phyloP scores from a whole-genome alignment of 176 grass and related monocot species.

The Luzula sylvatica region DNA sequence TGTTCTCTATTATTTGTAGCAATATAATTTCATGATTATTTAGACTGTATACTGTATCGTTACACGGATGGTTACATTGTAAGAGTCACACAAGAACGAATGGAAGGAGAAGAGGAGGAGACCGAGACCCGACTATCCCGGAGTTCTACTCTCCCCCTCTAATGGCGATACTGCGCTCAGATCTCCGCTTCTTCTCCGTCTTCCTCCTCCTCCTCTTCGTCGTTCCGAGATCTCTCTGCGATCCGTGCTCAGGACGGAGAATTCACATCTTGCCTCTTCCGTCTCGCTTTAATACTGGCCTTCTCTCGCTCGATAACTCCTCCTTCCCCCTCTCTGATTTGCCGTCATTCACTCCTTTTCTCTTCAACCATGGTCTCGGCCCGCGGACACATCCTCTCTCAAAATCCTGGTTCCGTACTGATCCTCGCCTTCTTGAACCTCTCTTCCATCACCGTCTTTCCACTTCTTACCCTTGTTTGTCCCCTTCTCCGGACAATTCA shows the following conservation, averaged over 20 bases:
- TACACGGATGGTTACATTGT: constrained; percentile 6
- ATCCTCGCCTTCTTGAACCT: constrained; percentile 43
- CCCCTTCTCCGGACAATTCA: constrained; percentile 16
- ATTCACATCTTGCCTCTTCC: constrained; percentile 48
- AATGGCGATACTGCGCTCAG: constrained; percentile 14
- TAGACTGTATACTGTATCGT: background rate
- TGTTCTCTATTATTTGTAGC: background rate
- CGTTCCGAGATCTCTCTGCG: constrained; percentile 1
- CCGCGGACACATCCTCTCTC: constrained; percentile 39
- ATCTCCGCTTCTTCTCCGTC: constrained; percentile 15
- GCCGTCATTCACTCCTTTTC: constrained; percentile 30
- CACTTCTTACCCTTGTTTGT: constrained; percentile 6
- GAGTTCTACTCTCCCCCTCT: background rate
- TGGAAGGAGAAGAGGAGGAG: background rate
- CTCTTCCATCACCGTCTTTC: constrained; percentile 64
- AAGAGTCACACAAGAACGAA: background rate
- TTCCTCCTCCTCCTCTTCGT: constrained; percentile 19
- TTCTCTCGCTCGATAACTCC: constrained; percentile 37
- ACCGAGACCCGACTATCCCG: constrained; percentile 11
- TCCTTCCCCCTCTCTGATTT: constrained; percentile 44
- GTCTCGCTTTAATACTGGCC: constrained; percentile 38
- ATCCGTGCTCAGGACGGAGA: constrained; percentile 34
- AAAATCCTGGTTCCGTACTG: constrained; percentile 58
- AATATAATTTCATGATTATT: background rate
- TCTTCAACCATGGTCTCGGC: constrained; percentile 61